phyloP scores from a whole-genome alignment of 1,284 basidiomycete species.

The Ganoderma sp. region DNA sequence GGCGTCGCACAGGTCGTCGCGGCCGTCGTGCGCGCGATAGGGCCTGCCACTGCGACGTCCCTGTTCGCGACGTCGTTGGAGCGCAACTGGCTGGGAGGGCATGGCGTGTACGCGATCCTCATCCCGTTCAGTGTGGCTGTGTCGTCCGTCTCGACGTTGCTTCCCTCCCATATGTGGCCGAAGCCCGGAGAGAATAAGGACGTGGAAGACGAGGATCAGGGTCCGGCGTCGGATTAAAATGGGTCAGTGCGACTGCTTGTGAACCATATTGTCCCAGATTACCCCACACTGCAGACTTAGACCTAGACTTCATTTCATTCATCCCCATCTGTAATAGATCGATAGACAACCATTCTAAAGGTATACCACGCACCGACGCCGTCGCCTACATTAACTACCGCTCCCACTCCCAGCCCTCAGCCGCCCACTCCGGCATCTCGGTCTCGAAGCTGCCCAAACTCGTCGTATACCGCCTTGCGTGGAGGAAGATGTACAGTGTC shows the following conservation, averaged over 20 bases:
- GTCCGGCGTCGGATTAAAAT: background rate
- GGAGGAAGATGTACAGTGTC: conserved; percentile 91
- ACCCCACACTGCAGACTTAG: background rate
- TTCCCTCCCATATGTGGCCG: conserved; percentile 35
- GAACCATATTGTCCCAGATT: background rate
- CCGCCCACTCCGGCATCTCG: conserved; percentile 76
- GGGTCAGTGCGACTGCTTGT: background rate
- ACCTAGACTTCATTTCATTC: background rate
- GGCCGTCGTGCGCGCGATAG: conserved; percentile 66
- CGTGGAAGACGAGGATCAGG: background rate
- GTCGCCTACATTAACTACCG: conserved; percentile 16
- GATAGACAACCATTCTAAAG: background rate
- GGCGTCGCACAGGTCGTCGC: conserved; percentile 52
- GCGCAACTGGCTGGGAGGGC: conserved; percentile 45
- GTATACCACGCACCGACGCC: background rate
- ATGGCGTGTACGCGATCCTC: conserved; percentile 42
- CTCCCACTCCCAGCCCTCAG: conserved; percentile 68
- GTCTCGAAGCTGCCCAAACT: conserved; percentile 78
- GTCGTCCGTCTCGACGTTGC: conserved; percentile 26
- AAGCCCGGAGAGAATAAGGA: conserved; percentile 19
- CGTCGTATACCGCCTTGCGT: conserved; percentile 84
- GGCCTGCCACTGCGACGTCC: conserved; percentile 71
- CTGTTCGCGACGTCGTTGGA: conserved; percentile 71
- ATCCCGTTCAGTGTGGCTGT: conserved; percentile 28
- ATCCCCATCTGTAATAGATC: background rate